Evolutionary conservation across 2,329 filamentous ascomycete species (phyloP).

Genomic region (Aspergillus sp.): DNA sequence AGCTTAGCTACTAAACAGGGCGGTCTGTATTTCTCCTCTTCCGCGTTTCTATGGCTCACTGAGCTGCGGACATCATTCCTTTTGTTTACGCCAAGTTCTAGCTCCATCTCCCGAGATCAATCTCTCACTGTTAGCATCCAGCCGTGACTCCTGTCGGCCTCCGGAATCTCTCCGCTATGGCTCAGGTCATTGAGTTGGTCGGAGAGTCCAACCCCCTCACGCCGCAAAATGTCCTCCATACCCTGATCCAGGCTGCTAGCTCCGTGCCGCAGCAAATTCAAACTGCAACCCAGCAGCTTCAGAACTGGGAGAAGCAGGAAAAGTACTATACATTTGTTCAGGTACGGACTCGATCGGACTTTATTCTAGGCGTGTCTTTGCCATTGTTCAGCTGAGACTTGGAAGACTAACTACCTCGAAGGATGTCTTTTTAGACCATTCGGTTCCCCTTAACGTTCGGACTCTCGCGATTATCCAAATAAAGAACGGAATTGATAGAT

Average conservation of each 20-base stretch:
- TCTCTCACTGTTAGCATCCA: slow-evolving; percentile 8
- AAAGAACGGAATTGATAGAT: slow-evolving; percentile 95
- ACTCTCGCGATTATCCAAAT: slow-evolving; percentile 92
- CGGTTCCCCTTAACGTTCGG: slow-evolving; percentile 75
- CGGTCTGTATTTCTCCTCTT: neutral
- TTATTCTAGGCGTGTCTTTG: neutral
- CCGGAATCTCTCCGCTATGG: slow-evolving; percentile 56
- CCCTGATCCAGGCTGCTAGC: slow-evolving; percentile 67
- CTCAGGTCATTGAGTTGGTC: slow-evolving; percentile 74
- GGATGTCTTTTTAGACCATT: slow-evolving; percentile 80
- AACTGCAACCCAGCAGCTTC: slow-evolving; percentile 69
- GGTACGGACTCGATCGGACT: slow-evolving; percentile 47
- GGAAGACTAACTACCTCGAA: slow-evolving; percentile 41
- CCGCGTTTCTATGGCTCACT: slow-evolving; percentile 13
- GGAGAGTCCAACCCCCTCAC: slow-evolving; percentile 78
- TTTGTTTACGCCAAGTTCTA: slow-evolving; percentile 10
- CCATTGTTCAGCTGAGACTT: neutral
- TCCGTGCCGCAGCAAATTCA: slow-evolving; percentile 68
- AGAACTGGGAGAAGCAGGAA: slow-evolving; percentile 69
- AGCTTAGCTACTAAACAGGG: slow-evolving; percentile 1
- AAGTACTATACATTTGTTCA: slow-evolving; percentile 73
- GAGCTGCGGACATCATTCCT: slow-evolving; percentile 2
- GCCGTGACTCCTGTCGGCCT: slow-evolving; percentile 8
- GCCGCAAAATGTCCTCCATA: slow-evolving; percentile 65
- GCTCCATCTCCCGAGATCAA: slow-evolving; percentile 9